Evolutionary conservation across 2,329 filamentous ascomycete species (phyloP), one percentile per base, ranked within the genome.

Genomic region (Onygena corvina): DNA sequence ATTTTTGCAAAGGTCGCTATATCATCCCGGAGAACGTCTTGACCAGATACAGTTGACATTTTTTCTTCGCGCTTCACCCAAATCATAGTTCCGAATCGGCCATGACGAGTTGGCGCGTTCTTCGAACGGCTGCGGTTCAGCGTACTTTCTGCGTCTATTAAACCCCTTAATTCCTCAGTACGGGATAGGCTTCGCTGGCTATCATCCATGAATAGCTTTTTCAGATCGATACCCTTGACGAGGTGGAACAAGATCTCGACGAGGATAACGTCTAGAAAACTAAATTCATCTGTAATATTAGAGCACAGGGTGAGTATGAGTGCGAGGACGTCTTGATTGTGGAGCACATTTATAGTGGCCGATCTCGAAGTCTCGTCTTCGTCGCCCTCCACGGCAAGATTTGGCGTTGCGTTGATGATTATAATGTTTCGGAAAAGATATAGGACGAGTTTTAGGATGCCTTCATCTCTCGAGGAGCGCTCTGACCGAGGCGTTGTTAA

Each of bases 71-170:
- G 76, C 68, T 94, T 87, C 31, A 98, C 80, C 89, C 90, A 96
- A 29, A 95, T 81, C 86, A 96, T 96, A 8, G 89, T 94, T 2
- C 92, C 92, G 60, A 96, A 98, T 29, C 92, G 79, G 58, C 89
- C 94, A 65, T 98, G 92, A 44, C 92, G 75, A 2, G 87, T 89
- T 0, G 89, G 86, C 2, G 84, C 85, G 60, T 81, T 81, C 57
- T 81, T 83, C 48, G 83, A 83, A 58, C 88, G 83, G 45, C 83
- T 77, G 58, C 83, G 80, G 49, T 86, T 74, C 80, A 94, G 85
- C n/a, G 81, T 78, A 1, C 81, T 81, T 66, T 98, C 92, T 60
- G 92, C 87, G 48, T 77, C 79, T 64, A 95, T 79, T 60, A 94
- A 68, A 12, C 73, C 73, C 18, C 80, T 77, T 7, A 96, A 74